Percentiles rank a stretch among this genome's conserved stretches.
phyloP scores from a whole-genome alignment of 352 stramenopile genomes.

The Nothophytophthora sp. region DNA sequence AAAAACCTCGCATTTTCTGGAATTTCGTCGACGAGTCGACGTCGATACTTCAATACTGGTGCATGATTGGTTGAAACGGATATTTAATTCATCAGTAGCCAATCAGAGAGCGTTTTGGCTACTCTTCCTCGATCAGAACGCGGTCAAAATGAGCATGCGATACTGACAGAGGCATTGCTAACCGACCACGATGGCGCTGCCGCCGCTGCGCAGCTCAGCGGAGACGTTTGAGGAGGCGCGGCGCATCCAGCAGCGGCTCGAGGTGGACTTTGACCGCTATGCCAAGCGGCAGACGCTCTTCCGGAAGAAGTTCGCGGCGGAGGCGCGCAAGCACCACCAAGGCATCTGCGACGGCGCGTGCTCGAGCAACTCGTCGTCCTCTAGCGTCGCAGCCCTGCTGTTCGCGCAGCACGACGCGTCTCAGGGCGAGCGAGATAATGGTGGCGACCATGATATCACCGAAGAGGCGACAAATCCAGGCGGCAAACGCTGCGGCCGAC shows the following conservation, averaged over 20 bases:
- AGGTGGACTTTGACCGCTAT: conserved; percentile 42
- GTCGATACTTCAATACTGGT: no score
- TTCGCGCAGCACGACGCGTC: conserved; percentile 25
- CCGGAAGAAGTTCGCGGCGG: conserved; percentile 51
- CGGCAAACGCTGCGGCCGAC: background rate
- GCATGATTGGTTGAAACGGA: background rate
- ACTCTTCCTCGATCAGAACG: background rate
- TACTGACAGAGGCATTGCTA: no score
- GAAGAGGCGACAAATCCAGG: background rate
- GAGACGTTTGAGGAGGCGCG: conserved; percentile 58
- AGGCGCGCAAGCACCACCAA: conserved; percentile 51
- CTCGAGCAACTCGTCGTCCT: conserved; percentile 19
- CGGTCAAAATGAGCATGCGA: background rate
- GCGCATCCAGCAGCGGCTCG: conserved; percentile 33
- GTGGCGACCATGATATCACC: background rate
- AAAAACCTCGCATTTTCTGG: no score
- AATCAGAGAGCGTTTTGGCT: no score
- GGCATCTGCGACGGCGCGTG: conserved; percentile 45
- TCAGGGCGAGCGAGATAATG: background rate
- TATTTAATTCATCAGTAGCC: no score
- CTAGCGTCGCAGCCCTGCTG: conserved; percentile 29
- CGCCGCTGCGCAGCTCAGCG: conserved; percentile 17
- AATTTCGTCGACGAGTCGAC: no score
- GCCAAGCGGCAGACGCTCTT: conserved; percentile 53
- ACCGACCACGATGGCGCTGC: no score